Evolutionary conservation across 164 flowering plant genomes (phyloP), one percentile per base, ranked within the genome.

Genomic region (Macadamia tetraphylla): DNA sequence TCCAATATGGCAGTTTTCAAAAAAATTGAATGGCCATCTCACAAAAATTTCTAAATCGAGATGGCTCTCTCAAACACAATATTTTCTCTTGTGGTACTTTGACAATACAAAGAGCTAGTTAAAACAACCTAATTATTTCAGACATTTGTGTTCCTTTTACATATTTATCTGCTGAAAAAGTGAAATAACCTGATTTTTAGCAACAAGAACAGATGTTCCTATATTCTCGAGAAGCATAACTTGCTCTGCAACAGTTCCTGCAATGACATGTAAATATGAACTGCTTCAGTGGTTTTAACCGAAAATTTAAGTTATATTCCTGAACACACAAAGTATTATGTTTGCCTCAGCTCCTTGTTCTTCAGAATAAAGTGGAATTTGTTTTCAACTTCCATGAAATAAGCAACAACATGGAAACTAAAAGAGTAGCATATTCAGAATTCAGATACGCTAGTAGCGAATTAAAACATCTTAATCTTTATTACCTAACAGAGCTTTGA

Each of bases 181-280:
- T 62, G n/a, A 56, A 35, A 55, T 61, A 23, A 88, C 98, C 97
- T 91, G 97, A 71, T 90, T 85, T 74, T 90, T 70, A 59, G 95
- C 82, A 71, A 91, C 97, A 80, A 91, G 96, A 77, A 91, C 83
- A 9, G 98, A 94, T 67, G 95, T 90, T 57, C 96, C 98, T 59
- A 94, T 94, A 64, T 91, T 94, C 87, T 94, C 98, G 32, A 94
- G 93, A 79, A 91, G 82, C 98, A 94, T 94, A 79, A 94, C 84
- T 73, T 94, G 96, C 77, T 94, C 97, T 10, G 95, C 58, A 52
- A 91, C 78, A 46, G 88, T 77, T 75, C 97, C 98, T 94, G 86
- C 71, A 75, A 74, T 52, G 13, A 30, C 14, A 68, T 48, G 65
- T 62, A 43, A 12, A 72, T 58, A 30, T 29, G n/a, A 51, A 53